A percentile compares a stretch with the other conserved stretches of the same genome.
These are phyloP conservation scores for Tuber borchii DNA, from an alignment of 495 filamentous ascomycete species.

Conservation along the genomic window DNA sequence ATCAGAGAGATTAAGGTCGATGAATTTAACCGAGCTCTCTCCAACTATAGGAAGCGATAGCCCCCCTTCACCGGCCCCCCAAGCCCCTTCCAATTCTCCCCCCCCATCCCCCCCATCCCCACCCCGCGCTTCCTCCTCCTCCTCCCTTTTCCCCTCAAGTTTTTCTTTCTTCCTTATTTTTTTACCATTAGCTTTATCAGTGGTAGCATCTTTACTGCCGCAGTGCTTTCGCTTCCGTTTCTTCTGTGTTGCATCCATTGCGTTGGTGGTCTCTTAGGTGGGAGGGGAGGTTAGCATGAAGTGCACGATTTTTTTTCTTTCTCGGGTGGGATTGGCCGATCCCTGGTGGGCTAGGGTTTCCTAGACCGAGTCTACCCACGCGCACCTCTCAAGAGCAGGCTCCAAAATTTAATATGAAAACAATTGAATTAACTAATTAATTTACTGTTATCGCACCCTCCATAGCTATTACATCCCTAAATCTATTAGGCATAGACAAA, in stretches of 20 bases:
- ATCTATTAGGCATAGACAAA: too few relatives aligned
- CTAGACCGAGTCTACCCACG: neutral
- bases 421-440: too few relatives aligned
- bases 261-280: too few relatives aligned
- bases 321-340: neutral
- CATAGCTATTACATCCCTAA: too few relatives aligned
- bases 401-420: too few relatives aligned
- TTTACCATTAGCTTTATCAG: constrained; percentile 19
- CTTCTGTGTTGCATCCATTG: constrained; percentile 8
- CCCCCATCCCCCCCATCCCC: constrained; percentile 15
- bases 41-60: constrained; percentile 55
- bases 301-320: neutral
- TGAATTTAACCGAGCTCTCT: constrained; percentile 57
- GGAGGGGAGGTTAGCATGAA: neutral
- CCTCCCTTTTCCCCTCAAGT: constrained; percentile 22
- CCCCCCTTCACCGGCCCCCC: neutral
- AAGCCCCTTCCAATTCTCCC: neutral
- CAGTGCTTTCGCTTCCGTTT: constrained; percentile 49
- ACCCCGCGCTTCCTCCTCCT: constrained; percentile 12
- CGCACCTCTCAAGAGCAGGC: too few relatives aligned
- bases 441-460: too few relatives aligned
- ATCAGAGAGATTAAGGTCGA: constrained; percentile 75
- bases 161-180: constrained; percentile 41
- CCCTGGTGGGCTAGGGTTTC: neutral
- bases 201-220: constrained; percentile 11